These are phyloP conservation scores for Bassia scoparia DNA, from an alignment of 148 eudicot species.

Conservation along the genomic window DNA sequence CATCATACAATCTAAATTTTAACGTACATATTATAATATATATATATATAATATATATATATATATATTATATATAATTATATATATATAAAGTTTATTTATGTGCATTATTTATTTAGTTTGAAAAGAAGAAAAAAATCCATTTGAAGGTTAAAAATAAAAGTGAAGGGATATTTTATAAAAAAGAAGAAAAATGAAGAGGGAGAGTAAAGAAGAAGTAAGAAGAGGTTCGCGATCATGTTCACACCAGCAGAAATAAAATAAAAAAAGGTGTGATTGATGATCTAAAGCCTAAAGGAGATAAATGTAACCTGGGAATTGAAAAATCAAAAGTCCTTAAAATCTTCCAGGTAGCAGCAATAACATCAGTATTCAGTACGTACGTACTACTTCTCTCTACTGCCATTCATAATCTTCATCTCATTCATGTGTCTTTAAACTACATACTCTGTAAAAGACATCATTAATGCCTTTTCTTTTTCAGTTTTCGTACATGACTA, in stretches of 20 bases:
- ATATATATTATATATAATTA: too few relatives aligned
- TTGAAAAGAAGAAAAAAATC: background rate
- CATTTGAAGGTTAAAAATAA: background rate
- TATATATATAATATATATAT: too few relatives aligned
- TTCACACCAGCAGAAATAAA: conserved; percentile 23
- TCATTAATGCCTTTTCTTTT: too few relatives aligned
- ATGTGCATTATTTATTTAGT: background rate
- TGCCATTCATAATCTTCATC: background rate
- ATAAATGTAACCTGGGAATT: background rate
- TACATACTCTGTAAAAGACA: background rate
- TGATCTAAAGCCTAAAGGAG: conserved; percentile 17
- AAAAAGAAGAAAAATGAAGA: conserved; percentile 1
- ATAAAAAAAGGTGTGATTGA: conserved; percentile 15
- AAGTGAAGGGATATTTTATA: background rate
- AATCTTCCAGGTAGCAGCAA: background rate
- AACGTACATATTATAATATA: too few relatives aligned
- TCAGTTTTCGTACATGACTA: too few relatives aligned
- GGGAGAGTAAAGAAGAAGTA: conserved; percentile 34
- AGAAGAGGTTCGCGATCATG: conserved; percentile 29
- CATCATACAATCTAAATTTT: too few relatives aligned
- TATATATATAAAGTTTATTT: background rate
- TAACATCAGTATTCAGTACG: too few relatives aligned
- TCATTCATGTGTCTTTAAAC: conserved; percentile 11
- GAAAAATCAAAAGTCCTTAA: conserved; percentile 11
- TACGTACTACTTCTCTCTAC: background rate